Conservation (phyloP, 148 eudicot genomes). For the Camellia granthamiana region DNA sequence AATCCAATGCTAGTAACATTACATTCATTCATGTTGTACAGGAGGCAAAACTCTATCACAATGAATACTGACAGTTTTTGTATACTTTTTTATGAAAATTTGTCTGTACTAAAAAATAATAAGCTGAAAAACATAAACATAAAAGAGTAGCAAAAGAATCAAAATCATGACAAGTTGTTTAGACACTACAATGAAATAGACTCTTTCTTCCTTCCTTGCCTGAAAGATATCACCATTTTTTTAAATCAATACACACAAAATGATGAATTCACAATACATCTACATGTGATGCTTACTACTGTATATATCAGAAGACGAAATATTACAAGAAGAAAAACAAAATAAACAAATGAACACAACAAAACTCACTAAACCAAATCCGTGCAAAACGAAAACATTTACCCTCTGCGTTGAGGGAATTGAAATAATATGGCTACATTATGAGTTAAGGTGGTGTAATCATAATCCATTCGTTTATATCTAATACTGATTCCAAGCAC, state of each 20-base stretch:
- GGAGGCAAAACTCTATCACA: too few relatives aligned
- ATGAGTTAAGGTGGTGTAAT: background rate
- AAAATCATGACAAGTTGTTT: too few relatives aligned
- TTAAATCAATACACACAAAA: background rate
- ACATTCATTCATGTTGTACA: too few relatives aligned
- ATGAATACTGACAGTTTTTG: too few relatives aligned
- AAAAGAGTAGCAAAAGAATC: too few relatives aligned
- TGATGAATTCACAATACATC: background rate
- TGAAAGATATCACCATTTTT: background rate
- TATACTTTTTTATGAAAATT: too few relatives aligned
- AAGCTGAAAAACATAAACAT: too few relatives aligned
- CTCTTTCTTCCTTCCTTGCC: background rate
- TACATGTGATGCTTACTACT: slow-evolving; percentile 8
- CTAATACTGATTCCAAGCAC: background rate
- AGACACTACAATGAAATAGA: too few relatives aligned
- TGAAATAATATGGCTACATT: background rate
- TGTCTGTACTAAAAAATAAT: too few relatives aligned
- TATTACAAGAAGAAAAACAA: slow-evolving; percentile 13
- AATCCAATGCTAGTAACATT: too few relatives aligned
- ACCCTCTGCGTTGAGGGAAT: background rate
- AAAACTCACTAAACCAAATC: background rate
- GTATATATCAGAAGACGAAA: slow-evolving; percentile 14
- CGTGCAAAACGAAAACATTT: background rate
- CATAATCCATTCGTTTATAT: background rate
- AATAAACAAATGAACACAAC: background rate